Conservation (phyloP, 2,329 filamentous ascomycete species). For the Apiospora rasikravindrae region DNA sequence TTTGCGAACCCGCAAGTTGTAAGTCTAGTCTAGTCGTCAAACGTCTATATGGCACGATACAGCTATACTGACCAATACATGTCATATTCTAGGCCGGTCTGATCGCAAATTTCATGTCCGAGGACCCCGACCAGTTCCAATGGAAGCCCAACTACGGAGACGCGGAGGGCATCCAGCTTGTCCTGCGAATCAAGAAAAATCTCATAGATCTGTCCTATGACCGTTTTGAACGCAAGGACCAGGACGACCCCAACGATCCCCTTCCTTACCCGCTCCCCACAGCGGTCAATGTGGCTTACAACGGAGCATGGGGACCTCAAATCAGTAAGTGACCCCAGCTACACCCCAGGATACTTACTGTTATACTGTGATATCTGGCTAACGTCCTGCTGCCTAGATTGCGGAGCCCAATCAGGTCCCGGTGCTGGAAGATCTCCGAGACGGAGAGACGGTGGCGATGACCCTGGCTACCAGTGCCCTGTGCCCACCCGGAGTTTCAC, state of each 20-base stretch:
- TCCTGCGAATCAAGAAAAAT: neutral
- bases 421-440: too few species aligned
- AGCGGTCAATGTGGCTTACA: neutral
- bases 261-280: too few species aligned
- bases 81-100: neutral
- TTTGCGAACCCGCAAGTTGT: neutral
- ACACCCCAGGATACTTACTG: too few species aligned
- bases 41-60: too few species aligned
- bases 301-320: neutral
- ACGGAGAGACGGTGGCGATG: too few species aligned
- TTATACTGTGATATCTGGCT: too few species aligned
- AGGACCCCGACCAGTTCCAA: neutral
- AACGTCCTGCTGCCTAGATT: too few species aligned
- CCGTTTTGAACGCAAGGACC: too few species aligned
- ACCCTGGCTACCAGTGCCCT: neutral
- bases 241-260: too few species aligned
- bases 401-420: neutral
- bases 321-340: neutral
- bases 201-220: neutral
- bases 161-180: neutral
- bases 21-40: too few species aligned
- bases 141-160: too few species aligned
- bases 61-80: too few species aligned
- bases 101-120: slow-evolving; percentile 4
- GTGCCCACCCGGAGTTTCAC: neutral